Base-by-base conservation (phyloP, 352 stramenopile species). In the Pythium pyrilobum region DNA sequence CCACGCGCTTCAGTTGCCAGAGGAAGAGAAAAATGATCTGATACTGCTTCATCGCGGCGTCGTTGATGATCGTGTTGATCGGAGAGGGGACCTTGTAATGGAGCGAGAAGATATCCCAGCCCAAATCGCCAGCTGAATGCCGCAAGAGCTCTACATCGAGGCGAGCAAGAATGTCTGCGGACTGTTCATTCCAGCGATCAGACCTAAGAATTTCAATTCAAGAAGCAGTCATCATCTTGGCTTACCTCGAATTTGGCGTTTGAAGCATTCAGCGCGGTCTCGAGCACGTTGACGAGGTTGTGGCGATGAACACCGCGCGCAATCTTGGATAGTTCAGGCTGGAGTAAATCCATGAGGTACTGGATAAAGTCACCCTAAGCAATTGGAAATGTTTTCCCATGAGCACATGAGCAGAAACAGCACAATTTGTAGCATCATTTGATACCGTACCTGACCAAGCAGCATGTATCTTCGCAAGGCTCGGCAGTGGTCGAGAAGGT, bases 391-490 rank as follows among this genome's bases (percentile, higher is more conserved):
- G n/a, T n/a, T n/a, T n/a, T n/a, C n/a, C n/a, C n/a, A n/a, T n/a
- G n/a, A n/a, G n/a, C n/a, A n/a, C n/a, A n/a, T n/a, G n/a, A n/a
- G n/a, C n/a, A n/a, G n/a, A n/a, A n/a, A n/a, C n/a, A n/a, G n/a
- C n/a, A n/a, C 11, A 1, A 38, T n/a, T n/a, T 3, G 8, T 27
- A 18, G 10, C 34, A 5, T 23, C 45, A 18, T 3, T 20, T 10
- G 12, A 3, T 11, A 6, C 49, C 48, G 18, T 46, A 84, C 85
- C 79, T 99, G 96, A n/a, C 96, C 96, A n/a, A 99, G 78, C 27
- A 99, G 79, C 29, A 99, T 70, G 59, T 99, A 99, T 41, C 95
- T 84, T 67, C 99, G 98, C n/a, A 99, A 69, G 20, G 95, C 96
- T 36, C 85, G 79, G 16, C 98, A 93, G 67, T 99, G 97, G 34